Evolutionary conservation across 352 stramenopile species (phyloP), one percentile per base, ranked within the genome.

Genomic region (Phytopythium boreale): DNA sequence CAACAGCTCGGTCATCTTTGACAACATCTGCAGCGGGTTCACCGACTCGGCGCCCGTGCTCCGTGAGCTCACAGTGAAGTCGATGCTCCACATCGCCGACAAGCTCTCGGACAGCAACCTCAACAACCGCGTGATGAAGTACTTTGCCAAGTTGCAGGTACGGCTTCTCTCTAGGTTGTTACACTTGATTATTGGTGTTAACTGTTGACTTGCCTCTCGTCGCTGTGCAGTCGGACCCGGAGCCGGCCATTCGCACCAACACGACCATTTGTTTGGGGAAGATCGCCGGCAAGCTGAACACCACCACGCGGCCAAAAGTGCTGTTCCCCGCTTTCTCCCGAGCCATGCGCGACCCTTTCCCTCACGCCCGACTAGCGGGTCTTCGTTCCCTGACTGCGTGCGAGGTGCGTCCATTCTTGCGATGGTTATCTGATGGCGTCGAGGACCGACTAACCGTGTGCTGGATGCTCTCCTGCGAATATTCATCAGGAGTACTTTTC

Each of bases 191-290:
- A n/a, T n/a, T n/a, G n/a, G n/a, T n/a, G n/a, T n/a, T n/a, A n/a
- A n/a, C n/a, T n/a, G n/a, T n/a, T 56, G 26, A 36, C 3, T 58
- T 31, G 56, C 37, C 24, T 39, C 37, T 60, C 67, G 26, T 24
- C 24, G 19, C 20, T 17, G 8, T 22, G 0, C 56, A 95, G 83
- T 84, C 82, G 15, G 92, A 98, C 62, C 80, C 88, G 0, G 90
- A 98, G 66, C 87, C 92, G 63, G 90, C 90, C 10, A 98, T 98
- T 62, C 88, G 90, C 51, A 98, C 92, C 29, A 98, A 98, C 66
- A 97, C 92, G 20, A 97, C 93, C 15, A 97, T 98, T 56, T 98
- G 93, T 70, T 61, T 98, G 20, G 89, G 87, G 36, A 96, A 96
- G 50, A 92, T 98, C 60, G 86, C 92, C 20, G 67, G 65, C 20